Conservation (phyloP, 192 early-diverging fungal species). For the Chytriomyces hyalinus region DNA sequence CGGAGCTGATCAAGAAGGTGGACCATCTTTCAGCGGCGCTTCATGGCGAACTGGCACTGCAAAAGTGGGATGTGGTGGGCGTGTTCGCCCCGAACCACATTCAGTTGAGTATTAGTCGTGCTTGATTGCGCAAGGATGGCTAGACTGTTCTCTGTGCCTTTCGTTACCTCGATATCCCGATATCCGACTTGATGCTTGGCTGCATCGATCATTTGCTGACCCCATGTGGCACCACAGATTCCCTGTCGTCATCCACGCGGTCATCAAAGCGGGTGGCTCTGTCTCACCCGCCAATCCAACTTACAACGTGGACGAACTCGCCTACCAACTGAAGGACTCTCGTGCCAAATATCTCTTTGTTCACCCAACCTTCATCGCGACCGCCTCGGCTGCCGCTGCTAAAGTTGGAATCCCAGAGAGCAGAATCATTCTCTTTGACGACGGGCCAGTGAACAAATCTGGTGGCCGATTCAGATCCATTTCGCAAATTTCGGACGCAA, state of each 20-base stretch:
- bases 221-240: conserved; percentile 27
- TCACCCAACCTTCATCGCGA: conserved; percentile 21
- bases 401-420: conserved; percentile 37
- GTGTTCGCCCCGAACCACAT: conserved; percentile 75
- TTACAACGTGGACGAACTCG: conserved; percentile 80
- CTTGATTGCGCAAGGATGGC: background rate
- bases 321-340: conserved; percentile 74
- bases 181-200: too few relatives aligned
- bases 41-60: conserved; percentile 57
- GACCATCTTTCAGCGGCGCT: conserved; percentile 59
- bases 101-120: conserved; percentile 34
- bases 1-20: conserved; percentile 48
- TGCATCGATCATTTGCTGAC: conserved; percentile 7
- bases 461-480: conserved; percentile 28
- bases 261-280: conserved; percentile 67
- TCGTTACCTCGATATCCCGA: too few relatives aligned
- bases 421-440: conserved; percentile 42
- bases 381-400: conserved; percentile 38
- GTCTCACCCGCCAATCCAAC: conserved; percentile 81
- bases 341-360: conserved; percentile 72
- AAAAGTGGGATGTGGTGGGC: conserved; percentile 72
- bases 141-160: too few relatives aligned
- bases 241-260: conserved; percentile 58
- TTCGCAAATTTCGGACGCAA: conserved; percentile 8
- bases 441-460: conserved; percentile 15